A percentile compares a stretch with the other conserved stretches of the same genome.
These are phyloP conservation scores for Apiospora pterosperma DNA, from an alignment of 2,329 filamentous ascomycete genomes.

Conservation along the genomic window DNA sequence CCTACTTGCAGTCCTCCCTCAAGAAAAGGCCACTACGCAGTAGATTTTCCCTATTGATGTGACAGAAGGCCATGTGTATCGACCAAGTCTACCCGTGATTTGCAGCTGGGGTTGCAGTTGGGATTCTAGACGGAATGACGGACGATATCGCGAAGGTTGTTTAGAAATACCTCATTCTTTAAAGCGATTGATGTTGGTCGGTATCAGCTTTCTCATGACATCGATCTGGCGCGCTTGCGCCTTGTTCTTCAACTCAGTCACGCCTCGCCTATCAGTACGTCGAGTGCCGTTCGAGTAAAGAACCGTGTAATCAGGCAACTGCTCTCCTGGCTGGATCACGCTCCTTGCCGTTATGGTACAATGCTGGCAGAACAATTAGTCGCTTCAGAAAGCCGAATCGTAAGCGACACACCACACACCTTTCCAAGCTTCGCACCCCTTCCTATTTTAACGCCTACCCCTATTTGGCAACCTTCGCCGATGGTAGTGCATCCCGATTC, in stretches of 20 bases:
- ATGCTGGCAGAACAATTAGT: slow-evolving; percentile 40
- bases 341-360: slow-evolving; percentile 68
- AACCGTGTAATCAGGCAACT: slow-evolving; percentile 64
- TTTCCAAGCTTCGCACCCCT: slow-evolving; percentile 60
- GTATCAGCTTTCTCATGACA: slow-evolving; percentile 62
- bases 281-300: slow-evolving; percentile 62
- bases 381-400: neutral
- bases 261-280: slow-evolving; percentile 56
- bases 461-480: slow-evolving; percentile 57
- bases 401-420: slow-evolving; percentile 35
- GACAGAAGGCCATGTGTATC: neutral
- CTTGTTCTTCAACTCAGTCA: slow-evolving; percentile 60
- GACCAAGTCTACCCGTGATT: neutral
- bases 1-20: neutral
- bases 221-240: slow-evolving; percentile 66
- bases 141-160: neutral
- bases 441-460: slow-evolving; percentile 58
- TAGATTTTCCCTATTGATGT: neutral
- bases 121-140: neutral
- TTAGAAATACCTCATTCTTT: neutral
- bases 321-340: slow-evolving; percentile 52
- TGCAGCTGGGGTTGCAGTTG: neutral
- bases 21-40: neutral
- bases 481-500: slow-evolving; percentile 61
- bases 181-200: slow-evolving; percentile 56